These are phyloP conservation scores for Podospora sp. DNA, from an alignment of 495 filamentous ascomycete species.

Conservation along the genomic window DNA sequence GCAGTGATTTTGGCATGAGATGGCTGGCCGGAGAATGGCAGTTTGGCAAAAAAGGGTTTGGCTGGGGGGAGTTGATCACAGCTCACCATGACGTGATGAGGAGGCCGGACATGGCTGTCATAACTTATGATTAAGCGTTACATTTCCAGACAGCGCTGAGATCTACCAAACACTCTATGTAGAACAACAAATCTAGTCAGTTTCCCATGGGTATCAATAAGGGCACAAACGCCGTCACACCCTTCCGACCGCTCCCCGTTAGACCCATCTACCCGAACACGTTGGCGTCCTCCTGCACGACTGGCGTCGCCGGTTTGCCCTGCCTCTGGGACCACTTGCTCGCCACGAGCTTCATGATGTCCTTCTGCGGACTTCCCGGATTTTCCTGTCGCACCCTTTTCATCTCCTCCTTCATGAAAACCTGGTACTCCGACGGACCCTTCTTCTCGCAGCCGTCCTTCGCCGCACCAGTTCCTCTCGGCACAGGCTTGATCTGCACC, in stretches of 20 bases:
- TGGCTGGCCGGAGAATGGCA: too few relatives aligned
- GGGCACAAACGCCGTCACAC: background rate
- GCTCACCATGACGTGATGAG: background rate
- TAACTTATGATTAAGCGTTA: slow-evolving; percentile 17
- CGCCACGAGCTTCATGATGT: slow-evolving; percentile 64
- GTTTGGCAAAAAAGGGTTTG: background rate
- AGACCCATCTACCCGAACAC: background rate
- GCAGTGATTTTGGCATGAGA: too few relatives aligned
- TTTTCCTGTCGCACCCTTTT: slow-evolving; percentile 55
- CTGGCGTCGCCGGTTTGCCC: slow-evolving; percentile 1
- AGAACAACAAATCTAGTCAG: slow-evolving; percentile 4
- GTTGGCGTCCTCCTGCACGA: slow-evolving; percentile 9
- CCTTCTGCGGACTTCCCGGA: slow-evolving; percentile 57
- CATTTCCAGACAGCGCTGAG: background rate
- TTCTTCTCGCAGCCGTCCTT: background rate
- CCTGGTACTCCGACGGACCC: slow-evolving; percentile 60
- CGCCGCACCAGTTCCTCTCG: slow-evolving; percentile 45
- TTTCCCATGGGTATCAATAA: slow-evolving; percentile 3
- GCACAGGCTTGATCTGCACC: slow-evolving; percentile 78
- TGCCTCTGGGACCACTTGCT: slow-evolving; percentile 44
- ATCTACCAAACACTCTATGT: slow-evolving; percentile 10
- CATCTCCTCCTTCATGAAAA: slow-evolving; percentile 69
- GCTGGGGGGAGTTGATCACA: background rate
- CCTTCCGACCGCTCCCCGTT: background rate
- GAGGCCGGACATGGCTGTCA: background rate